Conservation (phyloP, 148 eudicot genomes). For the Fagopyrum tataricum region DNA sequence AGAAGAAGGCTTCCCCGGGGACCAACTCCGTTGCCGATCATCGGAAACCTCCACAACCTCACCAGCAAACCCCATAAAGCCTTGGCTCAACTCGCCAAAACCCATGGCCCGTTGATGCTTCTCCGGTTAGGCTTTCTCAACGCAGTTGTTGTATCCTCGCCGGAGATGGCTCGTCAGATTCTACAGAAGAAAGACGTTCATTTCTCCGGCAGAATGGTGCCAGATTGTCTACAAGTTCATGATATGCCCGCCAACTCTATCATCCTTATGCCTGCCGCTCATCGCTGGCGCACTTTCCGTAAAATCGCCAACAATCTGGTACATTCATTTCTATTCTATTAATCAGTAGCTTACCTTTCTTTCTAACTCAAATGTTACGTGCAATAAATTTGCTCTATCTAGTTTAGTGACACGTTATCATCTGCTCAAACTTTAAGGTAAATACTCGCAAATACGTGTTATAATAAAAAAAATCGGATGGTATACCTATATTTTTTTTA, state of each 20-base stretch:
- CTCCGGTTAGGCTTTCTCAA: constrained; percentile 1
- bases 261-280: neutral
- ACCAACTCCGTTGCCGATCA: constrained; percentile 8
- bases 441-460: no score
- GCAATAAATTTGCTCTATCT: no score
- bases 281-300: neutral
- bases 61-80: neutral
- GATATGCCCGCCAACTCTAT: neutral
- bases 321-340: neutral
- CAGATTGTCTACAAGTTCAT: neutral
- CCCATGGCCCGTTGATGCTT: constrained; percentile 6
- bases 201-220: neutral
- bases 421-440: no score
- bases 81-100: constrained; percentile 3
- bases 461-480: no score
- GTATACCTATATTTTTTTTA: no score
- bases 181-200: neutral
- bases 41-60: constrained; percentile 16
- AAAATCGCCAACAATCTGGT: neutral
- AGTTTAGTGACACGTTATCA: no score
- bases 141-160: constrained; percentile 11
- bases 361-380: no score
- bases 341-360: no score
- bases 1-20: constrained; percentile 9
- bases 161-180: neutral